phyloP scores from a whole-genome alignment of 1,284 basidiomycete species.

The Golubevia pallescens region DNA sequence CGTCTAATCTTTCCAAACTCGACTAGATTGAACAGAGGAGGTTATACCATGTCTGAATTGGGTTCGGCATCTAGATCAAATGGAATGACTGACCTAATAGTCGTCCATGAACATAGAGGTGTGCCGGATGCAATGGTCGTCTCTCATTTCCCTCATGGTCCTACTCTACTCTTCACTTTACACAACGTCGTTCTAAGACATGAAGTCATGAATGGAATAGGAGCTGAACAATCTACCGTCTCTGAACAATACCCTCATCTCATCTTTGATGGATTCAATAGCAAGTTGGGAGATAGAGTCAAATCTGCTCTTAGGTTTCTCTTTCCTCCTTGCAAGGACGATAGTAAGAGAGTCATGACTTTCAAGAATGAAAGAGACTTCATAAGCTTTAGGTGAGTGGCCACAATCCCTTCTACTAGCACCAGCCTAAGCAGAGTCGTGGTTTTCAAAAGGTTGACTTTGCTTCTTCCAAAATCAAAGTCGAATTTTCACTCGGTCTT shows the following conservation, averaged over 20 bases:
- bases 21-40: slow-evolving; percentile 56
- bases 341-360: slow-evolving; percentile 50
- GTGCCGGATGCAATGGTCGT: slow-evolving; percentile 60
- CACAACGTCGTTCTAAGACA: slow-evolving; percentile 60
- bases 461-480: no score
- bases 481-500: neutral
- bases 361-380: slow-evolving; percentile 58
- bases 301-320: slow-evolving; percentile 45
- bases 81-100: slow-evolving; percentile 56
- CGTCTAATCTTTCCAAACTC: slow-evolving; percentile 55
- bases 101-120: slow-evolving; percentile 60
- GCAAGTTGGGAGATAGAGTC: slow-evolving; percentile 43
- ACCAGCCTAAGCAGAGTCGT: no score
- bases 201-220: slow-evolving; percentile 33
- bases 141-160: slow-evolving; percentile 61
- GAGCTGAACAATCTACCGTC: slow-evolving; percentile 27
- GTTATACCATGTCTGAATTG: slow-evolving; percentile 52
- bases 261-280: slow-evolving; percentile 55
- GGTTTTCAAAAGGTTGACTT: no score
- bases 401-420: neutral
- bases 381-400: slow-evolving; percentile 44
- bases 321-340: slow-evolving; percentile 59
- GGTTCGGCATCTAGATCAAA: slow-evolving; percentile 49
- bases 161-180: slow-evolving; percentile 56
- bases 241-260: slow-evolving; percentile 62